Base-by-base conservation (phyloP, 163 green algal species). In the Chlamydomonas reinhardtii region DNA sequence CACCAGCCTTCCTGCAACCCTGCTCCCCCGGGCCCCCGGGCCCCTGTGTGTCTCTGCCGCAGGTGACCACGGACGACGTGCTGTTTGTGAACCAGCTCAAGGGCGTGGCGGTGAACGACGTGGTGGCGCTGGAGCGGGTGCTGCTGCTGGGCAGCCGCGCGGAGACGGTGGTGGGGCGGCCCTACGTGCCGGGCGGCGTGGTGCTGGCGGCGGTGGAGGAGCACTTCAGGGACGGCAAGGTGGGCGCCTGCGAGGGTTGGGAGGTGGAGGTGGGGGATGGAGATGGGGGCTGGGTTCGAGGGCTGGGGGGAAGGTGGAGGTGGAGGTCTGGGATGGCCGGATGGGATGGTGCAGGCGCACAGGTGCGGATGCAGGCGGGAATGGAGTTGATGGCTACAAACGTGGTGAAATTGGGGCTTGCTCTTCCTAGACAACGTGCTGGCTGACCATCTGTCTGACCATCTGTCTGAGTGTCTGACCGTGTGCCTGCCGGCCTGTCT, bases 191-290 rank as follows among this genome's bases (percentile, higher is more conserved):
- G 0, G 90, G 89, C 4, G 96, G 95, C 4, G 84, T 34, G 4
- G 96, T 99, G 27, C 88, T 93, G 32, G 96, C 94, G 17, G 93
- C 93, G 2, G 94, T 99, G 24, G 95, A 97, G 90, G 96, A 98
- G 89, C 96, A 98, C 73, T 96, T 99, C 37, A 90, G 94, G 37
- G 96, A 99, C 64, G 95, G 92, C 72, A 99, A 99, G 90, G 84
- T 66, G 59, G 59, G 59, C 9, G 25, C n/a, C n/a, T n/a, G 59
- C 2, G 12, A 22, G 59, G 19, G 59, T 66, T 56, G 48, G 20
- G 59, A 76, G 25, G 19, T 8, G 54, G 74, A 9, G 2, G 17
- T 9, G 25, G 12, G 4, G 12, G 39, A 31, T 65, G 37, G 35
- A 65, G 39, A 56, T 14, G 32, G 8, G 43, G 8, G 43, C 8